These are phyloP conservation scores for Rubia peregrina DNA, from an alignment of 305 asterid species.

Conservation along the genomic window DNA sequence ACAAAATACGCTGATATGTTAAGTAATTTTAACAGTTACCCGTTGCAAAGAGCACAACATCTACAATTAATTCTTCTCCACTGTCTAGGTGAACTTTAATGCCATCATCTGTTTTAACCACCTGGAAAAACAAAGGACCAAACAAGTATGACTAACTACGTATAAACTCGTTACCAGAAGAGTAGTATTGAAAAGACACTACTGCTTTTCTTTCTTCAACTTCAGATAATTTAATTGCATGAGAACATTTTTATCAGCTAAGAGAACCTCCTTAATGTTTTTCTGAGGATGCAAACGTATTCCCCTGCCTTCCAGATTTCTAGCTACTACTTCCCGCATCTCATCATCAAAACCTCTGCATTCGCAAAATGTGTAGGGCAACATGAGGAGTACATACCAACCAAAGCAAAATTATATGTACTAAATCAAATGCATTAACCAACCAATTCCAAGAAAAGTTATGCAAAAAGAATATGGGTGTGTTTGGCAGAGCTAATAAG, in stretches of 20 bases:
- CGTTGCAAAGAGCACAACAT: conserved; percentile 96
- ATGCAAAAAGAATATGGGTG: background rate
- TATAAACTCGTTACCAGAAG: background rate
- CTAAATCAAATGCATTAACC: background rate
- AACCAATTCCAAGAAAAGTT: background rate
- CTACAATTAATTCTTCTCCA: conserved; percentile 82
- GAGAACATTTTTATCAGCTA: background rate
- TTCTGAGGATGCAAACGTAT: conserved; percentile 77
- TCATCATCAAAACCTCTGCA: conserved; percentile 96
- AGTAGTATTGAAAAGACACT: background rate
- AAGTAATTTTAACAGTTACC: conserved; percentile 40
- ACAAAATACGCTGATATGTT: background rate
- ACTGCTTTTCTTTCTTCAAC: background rate
- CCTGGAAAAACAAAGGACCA: conserved; percentile 37
- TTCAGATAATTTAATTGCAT: background rate
- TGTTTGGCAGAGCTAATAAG: too few relatives aligned
- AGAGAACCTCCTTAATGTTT: conserved; percentile 65
- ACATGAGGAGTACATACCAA: background rate
- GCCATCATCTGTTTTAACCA: conserved; percentile 68
- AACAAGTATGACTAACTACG: background rate
- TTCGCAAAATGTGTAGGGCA: conserved; percentile 9
- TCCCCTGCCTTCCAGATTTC: conserved; percentile 97
- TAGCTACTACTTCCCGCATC: conserved; percentile 87
- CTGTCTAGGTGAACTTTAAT: conserved; percentile 71
- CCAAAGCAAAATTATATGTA: background rate